Evolutionary conservation across 2,329 filamentous ascomycete species (phyloP).

Genomic region (Chlorencoelia australis): DNA sequence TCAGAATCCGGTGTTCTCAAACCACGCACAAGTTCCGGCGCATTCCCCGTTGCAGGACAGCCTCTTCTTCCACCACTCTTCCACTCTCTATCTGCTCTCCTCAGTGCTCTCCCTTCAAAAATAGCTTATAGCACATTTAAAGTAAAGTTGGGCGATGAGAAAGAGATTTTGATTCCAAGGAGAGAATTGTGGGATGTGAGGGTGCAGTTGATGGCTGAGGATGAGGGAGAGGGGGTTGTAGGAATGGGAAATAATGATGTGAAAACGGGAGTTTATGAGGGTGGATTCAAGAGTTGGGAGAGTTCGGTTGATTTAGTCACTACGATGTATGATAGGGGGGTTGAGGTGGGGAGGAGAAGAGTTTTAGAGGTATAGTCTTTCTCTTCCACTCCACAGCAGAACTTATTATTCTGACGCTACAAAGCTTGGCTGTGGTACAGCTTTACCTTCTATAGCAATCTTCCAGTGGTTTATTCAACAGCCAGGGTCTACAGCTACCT

Average conservation of each 20-base stretch:
- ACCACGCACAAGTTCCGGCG: conserved; percentile 26
- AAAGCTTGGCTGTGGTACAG: conserved; percentile 70
- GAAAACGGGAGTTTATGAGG: conserved; percentile 74
- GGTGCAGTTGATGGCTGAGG: conserved; percentile 70
- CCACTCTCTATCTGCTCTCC: conserved; percentile 41
- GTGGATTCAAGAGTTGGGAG: conserved; percentile 85
- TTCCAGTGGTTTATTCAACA: conserved; percentile 46
- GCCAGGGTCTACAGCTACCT: conserved; percentile 11
- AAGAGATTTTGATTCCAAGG: conserved; percentile 49
- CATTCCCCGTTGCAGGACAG: conserved; percentile 53
- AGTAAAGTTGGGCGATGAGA: conserved; percentile 49
- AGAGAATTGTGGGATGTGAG: conserved; percentile 75
- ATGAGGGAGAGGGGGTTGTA: conserved; percentile 43
- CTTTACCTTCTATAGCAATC: conserved; percentile 60
- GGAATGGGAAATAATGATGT: conserved; percentile 61
- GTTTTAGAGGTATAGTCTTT: conserved; percentile 23
- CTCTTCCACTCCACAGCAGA: not conserved
- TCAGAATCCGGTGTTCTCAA: conserved; percentile 26
- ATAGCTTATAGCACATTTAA: conserved; percentile 56
- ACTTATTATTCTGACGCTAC: not conserved
- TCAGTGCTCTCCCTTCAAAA: conserved; percentile 59
- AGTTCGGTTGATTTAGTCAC: conserved; percentile 72
- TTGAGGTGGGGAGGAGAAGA: conserved; percentile 9
- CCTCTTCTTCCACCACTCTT: conserved; percentile 44
- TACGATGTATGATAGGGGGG: conserved; percentile 7